phyloP scores from a whole-genome alignment of 495 filamentous ascomycete species.

The Massariosphaeria phaeospora region DNA sequence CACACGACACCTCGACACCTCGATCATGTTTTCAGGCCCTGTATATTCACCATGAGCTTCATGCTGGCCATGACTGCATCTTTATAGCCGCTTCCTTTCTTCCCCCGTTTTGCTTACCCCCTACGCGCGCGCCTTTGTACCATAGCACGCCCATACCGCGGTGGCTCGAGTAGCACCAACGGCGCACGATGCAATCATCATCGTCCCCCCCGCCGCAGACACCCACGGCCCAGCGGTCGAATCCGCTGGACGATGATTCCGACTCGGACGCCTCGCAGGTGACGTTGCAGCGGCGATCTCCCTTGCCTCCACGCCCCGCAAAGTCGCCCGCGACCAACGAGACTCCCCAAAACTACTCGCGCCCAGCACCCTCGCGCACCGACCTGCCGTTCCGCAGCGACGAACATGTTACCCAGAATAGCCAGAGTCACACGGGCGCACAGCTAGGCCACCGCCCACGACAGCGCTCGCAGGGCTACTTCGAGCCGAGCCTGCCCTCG shows the following conservation, averaged over 20 bases:
- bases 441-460: constrained; percentile 41
- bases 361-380: constrained; percentile 31
- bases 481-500: constrained; percentile 79
- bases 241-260: constrained; percentile 25
- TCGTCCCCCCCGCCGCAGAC: constrained; percentile 30
- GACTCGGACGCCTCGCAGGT: constrained; percentile 29
- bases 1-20: too few species aligned
- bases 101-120: not conserved
- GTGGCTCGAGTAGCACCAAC: constrained; percentile 1
- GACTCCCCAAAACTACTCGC: constrained; percentile 56
- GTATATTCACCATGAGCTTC: not conserved
- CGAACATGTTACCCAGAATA: constrained; percentile 4
- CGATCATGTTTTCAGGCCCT: too few species aligned
- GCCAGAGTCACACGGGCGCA: constrained; percentile 12
- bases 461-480: constrained; percentile 80
- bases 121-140: not conserved
- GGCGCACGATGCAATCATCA: constrained; percentile 18
- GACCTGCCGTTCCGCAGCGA: constrained; percentile 25
- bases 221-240: constrained; percentile 22
- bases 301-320: constrained; percentile 26
- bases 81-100: constrained; percentile 1
- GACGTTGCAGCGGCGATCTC: constrained; percentile 30
- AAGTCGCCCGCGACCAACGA: constrained; percentile 26
- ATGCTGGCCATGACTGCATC: constrained; percentile 28
- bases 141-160: constrained; percentile 6